Percentiles rank a stretch among this genome's conserved stretches.
phyloP scores from a whole-genome alignment of 202 grass and related monocot genomes.

The Musa balbisiana region DNA sequence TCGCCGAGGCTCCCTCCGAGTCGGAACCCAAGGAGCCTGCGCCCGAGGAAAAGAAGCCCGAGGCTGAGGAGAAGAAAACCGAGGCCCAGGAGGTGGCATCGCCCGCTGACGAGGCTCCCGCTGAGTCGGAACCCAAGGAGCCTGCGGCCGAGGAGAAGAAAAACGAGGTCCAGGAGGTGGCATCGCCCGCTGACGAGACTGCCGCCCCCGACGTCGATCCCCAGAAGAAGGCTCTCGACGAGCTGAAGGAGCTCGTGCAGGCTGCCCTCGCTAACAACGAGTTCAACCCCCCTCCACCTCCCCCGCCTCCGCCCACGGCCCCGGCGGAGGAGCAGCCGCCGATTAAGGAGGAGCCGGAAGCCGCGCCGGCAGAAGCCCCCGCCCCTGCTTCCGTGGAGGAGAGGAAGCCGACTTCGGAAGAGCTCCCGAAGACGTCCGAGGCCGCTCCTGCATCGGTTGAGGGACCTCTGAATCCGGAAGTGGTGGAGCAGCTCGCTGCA shows the following conservation, averaged over 20 bases:
- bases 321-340: constrained; percentile 1
- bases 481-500: not conserved
- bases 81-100: not conserved
- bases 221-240: constrained; percentile 85
- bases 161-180: constrained; percentile 34
- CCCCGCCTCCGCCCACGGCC: constrained; percentile 14
- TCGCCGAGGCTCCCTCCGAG: not conserved
- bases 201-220: constrained; percentile 38
- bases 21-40: too few species aligned
- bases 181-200: constrained; percentile 31
- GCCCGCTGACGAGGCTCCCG: too few species aligned
- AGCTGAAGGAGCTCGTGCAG: constrained; percentile 63
- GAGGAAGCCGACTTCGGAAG: not conserved
- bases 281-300: constrained; percentile 46
- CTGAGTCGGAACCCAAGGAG: too few species aligned
- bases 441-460: not conserved
- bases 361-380: constrained; percentile 22
- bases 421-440: not conserved
- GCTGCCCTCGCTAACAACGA: constrained; percentile 61
- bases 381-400: too few species aligned
- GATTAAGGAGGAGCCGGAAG: not conserved
- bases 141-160: not conserved
- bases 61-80: constrained; percentile 28
- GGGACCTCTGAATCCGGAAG: constrained; percentile 8
- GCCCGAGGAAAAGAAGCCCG: too few species aligned